These are phyloP conservation scores for Tylopilus plumbeoviolaceoides DNA, from an alignment of 768 basidiomycete species.

Conservation along the genomic window DNA sequence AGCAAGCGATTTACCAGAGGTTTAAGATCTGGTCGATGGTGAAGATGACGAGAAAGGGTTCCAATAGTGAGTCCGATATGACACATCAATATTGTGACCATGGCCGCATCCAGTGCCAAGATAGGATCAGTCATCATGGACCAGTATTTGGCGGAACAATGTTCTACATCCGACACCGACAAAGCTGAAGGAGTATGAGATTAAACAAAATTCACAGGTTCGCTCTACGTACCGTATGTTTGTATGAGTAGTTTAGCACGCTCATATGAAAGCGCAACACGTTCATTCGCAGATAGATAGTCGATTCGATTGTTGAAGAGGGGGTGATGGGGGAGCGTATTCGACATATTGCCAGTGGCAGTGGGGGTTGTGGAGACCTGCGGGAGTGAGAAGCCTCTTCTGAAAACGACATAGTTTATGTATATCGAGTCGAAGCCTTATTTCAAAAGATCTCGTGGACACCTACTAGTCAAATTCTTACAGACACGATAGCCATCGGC, in stretches of 20 bases:
- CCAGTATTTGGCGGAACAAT: slow-evolving; percentile 50
- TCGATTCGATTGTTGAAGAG: slow-evolving; percentile 44
- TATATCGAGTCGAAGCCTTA: no score
- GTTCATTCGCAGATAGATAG: slow-evolving; percentile 42
- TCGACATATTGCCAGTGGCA: no score
- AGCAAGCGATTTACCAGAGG: slow-evolving; percentile 48
- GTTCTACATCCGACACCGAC: slow-evolving; percentile 44
- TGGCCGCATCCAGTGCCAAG: slow-evolving; percentile 46
- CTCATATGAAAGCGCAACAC: slow-evolving; percentile 47
- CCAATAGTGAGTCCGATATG: slow-evolving; percentile 54
- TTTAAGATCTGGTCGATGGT: slow-evolving; percentile 44
- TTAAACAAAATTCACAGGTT: no score
- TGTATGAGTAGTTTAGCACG: slow-evolving; percentile 46
- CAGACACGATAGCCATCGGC: no score
- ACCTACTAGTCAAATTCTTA: no score
- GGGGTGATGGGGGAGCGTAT: slow-evolving; percentile 30
- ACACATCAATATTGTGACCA: slow-evolving; percentile 49
- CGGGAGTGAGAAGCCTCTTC: no score
- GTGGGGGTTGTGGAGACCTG: no score
- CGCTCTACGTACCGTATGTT: no score
- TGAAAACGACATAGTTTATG: no score
- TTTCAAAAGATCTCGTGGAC: no score
- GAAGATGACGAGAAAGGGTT: slow-evolving; percentile 48
- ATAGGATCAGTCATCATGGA: slow-evolving; percentile 51
- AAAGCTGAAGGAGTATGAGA: no score